A percentile compares a stretch with the other conserved stretches of the same genome.
Evolutionary conservation across 805 yeast species (phyloP).

Genomic region (Metschnikowia arizonensis): DNA sequence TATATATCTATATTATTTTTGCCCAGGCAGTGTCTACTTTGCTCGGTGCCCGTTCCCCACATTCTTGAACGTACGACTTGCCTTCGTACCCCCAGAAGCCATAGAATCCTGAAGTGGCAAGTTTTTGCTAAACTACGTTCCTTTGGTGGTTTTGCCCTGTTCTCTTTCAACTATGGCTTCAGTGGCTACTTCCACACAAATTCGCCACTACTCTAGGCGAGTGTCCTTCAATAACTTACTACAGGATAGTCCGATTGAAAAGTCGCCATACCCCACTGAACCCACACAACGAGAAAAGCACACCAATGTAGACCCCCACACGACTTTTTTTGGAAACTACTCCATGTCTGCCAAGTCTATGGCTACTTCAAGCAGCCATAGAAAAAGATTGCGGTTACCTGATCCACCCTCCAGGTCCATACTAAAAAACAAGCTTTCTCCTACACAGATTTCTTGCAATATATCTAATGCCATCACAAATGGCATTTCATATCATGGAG

Average conservation of each 20-base stretch:
- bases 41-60: constrained; percentile 2
- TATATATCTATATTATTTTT: not conserved
- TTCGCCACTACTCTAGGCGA: constrained; percentile 26
- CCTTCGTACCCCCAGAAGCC: not conserved
- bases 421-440: constrained; percentile 34
- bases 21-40: not conserved
- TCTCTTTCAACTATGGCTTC: constrained; percentile 6
- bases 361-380: constrained; percentile 9
- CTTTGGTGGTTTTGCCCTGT: not conserved
- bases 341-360: constrained; percentile 7
- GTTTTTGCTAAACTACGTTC: not conserved
- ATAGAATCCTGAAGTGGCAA: not conserved
- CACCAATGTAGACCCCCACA: constrained; percentile 16
- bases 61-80: not conserved
- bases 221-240: constrained; percentile 44
- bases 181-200: constrained; percentile 4
- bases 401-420: constrained; percentile 39
- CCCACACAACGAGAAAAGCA: constrained; percentile 22
- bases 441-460: constrained; percentile 24
- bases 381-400: constrained; percentile 20
- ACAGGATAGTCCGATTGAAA: constrained; percentile 18
- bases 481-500: constrained; percentile 20
- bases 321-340: constrained; percentile 19
- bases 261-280: constrained; percentile 12
- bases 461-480: constrained; percentile 10